Percentiles rank a stretch among this genome's conserved stretches.
phyloP scores from a whole-genome alignment of 306 rosid species.

The Vicia faba region DNA sequence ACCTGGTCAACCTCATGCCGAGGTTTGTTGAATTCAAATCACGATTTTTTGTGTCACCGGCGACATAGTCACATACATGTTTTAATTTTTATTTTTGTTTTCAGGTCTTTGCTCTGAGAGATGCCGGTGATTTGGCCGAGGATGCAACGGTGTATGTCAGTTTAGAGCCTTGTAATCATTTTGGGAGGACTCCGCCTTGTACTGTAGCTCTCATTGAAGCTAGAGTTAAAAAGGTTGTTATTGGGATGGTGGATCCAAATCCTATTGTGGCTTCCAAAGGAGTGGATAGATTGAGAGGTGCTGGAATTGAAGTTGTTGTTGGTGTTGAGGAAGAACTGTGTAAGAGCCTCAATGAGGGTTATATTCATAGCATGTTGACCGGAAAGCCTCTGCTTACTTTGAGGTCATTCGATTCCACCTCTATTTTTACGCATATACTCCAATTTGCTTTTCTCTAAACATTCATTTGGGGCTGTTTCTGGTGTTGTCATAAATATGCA shows the following conservation, averaged over 20 bases:
- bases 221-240: constrained; percentile 74
- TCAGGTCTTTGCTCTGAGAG: constrained; percentile 86
- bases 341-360: constrained; percentile 72
- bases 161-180: constrained; percentile 94
- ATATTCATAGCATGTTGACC: constrained; percentile 64
- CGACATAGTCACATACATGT: too few species aligned
- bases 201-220: constrained; percentile 80
- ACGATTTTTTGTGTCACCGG: neutral
- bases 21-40: constrained; percentile 50
- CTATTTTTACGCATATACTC: too few species aligned
- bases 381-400: constrained; percentile 70
- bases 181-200: constrained; percentile 94
- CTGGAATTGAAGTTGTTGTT: constrained; percentile 70
- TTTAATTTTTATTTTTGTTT: neutral
- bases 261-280: constrained; percentile 87
- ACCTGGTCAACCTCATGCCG: constrained; percentile 90
- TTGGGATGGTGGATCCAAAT: constrained; percentile 96
- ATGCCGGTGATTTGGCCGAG: constrained; percentile 86
- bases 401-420: constrained; percentile 52
- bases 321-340: constrained; percentile 83
- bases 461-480: neutral
- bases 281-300: constrained; percentile 68
- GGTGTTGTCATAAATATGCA: neutral
- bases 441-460: too few species aligned
- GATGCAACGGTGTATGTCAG: constrained; percentile 85